Conservation (phyloP, 768 basidiomycete genomes). For the Trametes coccinea region DNA sequence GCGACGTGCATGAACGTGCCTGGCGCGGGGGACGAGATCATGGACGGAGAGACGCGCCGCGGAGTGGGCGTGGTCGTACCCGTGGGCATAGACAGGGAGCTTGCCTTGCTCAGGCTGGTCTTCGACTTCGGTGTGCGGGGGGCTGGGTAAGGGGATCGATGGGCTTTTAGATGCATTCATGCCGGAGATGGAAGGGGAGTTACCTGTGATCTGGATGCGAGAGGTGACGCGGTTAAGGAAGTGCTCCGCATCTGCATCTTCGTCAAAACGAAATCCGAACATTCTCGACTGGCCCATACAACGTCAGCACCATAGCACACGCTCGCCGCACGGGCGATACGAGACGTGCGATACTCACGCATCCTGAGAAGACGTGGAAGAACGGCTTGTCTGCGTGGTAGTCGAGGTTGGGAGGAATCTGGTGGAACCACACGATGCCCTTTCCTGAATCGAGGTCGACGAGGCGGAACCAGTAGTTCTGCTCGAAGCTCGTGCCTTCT, state of each 20-base stretch:
- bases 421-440: slow-evolving; percentile 65
- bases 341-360: slow-evolving; percentile 49
- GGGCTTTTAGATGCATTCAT: background rate
- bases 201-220: slow-evolving; percentile 47
- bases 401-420: slow-evolving; percentile 56
- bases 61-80: background rate
- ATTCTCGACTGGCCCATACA: slow-evolving; percentile 38
- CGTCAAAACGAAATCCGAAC: slow-evolving; percentile 58
- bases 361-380: slow-evolving; percentile 87
- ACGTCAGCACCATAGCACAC: background rate
- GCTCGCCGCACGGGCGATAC: background rate
- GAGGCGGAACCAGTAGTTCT: slow-evolving; percentile 63
- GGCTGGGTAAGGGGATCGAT: slow-evolving; percentile 7
- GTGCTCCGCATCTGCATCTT: slow-evolving; percentile 57
- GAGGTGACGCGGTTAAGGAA: slow-evolving; percentile 63
- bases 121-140: slow-evolving; percentile 8
- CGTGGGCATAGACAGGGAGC: background rate
- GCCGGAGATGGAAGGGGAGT: background rate
- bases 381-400: slow-evolving; percentile 88
- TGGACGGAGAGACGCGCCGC: slow-evolving; percentile 36
- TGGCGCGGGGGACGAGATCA: slow-evolving; percentile 59
- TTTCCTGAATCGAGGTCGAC: slow-evolving; percentile 56
- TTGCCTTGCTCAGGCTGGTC: background rate
- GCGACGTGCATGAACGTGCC: slow-evolving; percentile 67
- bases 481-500: slow-evolving; percentile 29